Evolutionary conservation across 176 grass and related monocot species (phyloP), one percentile per base, ranked within the genome.

Genomic region (Coix lacrymajobi): DNA sequence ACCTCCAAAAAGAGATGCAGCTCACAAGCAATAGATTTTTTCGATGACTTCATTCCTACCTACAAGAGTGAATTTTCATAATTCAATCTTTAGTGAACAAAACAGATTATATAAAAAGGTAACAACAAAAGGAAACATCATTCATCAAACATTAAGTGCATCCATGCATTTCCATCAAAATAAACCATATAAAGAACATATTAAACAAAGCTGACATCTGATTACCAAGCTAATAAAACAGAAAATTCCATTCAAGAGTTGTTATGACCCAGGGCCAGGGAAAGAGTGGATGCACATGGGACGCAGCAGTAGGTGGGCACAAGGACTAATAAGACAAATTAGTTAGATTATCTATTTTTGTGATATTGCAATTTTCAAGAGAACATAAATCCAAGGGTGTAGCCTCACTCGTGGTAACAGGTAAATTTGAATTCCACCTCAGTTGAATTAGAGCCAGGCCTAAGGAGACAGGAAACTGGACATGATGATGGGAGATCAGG

Each of bases 1-100:
- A 90, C 75, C 77, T 90, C 84, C 46, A 86, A 66, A 38, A 83
- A 86, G 3, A 90, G 29, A 51, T 64, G 30, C 17, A 86, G 48
- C 24, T 71, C 84, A 75, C 3, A 7, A 57, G 30, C 10, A 33
- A 13, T 65, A 29, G 6, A 0, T 24, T 10, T 29, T 3, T 15
- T 12, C 14, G 2, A 28, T 28, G 40, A 20, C 8, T 2, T 2
- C 29, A 71, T 22, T 40, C 15, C 32, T 49, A 76, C 61, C 81
- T 84, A 38, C 32, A 76, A 54, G 20, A 76, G 44, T 76, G 44
- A 15, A 34, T 51, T 26, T 37, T 65, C 25, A 39, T 51, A 66
- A 31, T 39, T 82, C 5, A 30, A 40, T 28, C 37, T 83, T 73
- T 32, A 2, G 6, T 26, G n/a, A 71, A 26, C 11, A 26, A 43